Base-by-base conservation (phyloP, 768 basidiomycete species). In the Coprinopsis marcescibilis region DNA sequence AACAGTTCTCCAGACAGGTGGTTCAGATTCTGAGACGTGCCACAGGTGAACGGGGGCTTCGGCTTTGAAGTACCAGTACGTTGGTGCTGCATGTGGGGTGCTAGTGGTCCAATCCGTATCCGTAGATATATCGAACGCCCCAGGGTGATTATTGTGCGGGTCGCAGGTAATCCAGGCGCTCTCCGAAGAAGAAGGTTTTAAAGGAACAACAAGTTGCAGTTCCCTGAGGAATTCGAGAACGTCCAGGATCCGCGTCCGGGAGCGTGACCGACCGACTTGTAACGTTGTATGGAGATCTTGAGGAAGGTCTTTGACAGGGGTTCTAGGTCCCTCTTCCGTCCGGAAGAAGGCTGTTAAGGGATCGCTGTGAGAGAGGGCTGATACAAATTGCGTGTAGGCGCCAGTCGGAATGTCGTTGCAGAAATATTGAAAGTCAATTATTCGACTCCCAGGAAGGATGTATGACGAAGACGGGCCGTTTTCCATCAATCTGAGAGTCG, bases 331-430 rank as follows among this genome's bases (percentile, higher is more conserved):
- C 21, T 69, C 66, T 1, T 73, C 70, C 2, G 72, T 72, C 1
- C 61, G 58, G 42, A 90, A 64, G 20, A 78, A 72, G 4, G 65
- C 55, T 14, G 69, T 67, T 12, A 93, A 69, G 10, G 79, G 77
- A 13, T 83, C 78, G 48, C 74, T 73, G 48, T 81, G 71, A 6
- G 64, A 57, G n/a, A 77, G 58, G 8, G 78, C 67, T 13, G 84
- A 73, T 12, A 90, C 71, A 13, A 86, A 56, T 2, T 81, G 70
- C 49, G 81, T 84, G 59, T 81, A 88, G 1, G 78, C 64, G n/a
- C 67, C 70, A 19, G 90, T 60, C 0, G 88, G 73, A 29, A 89
- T 61, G 45, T 88, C 83, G 41, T 77, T 68, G 52, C 72, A 74
- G 49, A 85, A 82, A 48, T 80, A 78, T 1, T 75, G 66, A 10